Conservation (phyloP, 2,329 filamentous ascomycete species). For the Exophiala calicioides region DNA sequence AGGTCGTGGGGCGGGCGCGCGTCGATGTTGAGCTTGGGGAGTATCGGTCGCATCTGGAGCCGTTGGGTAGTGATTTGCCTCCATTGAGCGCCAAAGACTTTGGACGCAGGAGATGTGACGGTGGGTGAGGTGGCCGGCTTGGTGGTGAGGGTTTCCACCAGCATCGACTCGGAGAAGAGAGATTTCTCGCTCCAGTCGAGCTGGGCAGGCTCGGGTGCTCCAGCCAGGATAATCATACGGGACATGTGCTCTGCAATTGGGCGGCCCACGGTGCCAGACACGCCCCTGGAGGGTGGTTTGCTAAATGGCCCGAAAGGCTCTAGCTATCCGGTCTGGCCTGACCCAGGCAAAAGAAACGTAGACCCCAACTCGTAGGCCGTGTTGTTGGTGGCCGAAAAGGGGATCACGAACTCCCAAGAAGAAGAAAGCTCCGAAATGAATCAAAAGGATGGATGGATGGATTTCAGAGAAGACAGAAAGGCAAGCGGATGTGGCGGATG, state of each 20-base stretch:
- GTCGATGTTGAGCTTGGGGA: constrained; percentile 29
- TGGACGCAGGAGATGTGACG: constrained; percentile 16
- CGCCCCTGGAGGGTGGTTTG: not conserved
- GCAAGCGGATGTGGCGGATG: constrained; percentile 19
- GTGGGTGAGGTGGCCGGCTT: constrained; percentile 2
- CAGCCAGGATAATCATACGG: constrained; percentile 31
- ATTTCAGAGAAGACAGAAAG: not conserved
- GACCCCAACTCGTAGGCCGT: no score
- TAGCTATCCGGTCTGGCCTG: no score
- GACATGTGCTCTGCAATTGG: constrained; percentile 25
- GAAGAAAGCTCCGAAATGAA: not conserved
- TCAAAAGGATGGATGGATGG: constrained; percentile 2
- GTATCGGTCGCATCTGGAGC: constrained; percentile 30
- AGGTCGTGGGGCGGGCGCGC: constrained; percentile 17
- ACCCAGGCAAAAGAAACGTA: not conserved
- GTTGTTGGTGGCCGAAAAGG: constrained; percentile 5
- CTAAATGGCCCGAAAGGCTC: no score
- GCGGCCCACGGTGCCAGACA: not conserved
- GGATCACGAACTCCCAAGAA: constrained; percentile 9
- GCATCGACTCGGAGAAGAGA: constrained; percentile 21
- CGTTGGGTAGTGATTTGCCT: constrained; percentile 28
- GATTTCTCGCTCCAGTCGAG: constrained; percentile 33
- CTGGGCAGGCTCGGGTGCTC: constrained; percentile 27
- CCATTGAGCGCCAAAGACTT: constrained; percentile 28
- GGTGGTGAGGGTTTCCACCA: constrained; percentile 20